Percentiles rank a stretch among this genome's conserved stretches.
These are phyloP conservation scores for Ophidiomyces ophidiicola DNA, from an alignment of 2,329 filamentous ascomycete genomes.

Conservation along the genomic window DNA sequence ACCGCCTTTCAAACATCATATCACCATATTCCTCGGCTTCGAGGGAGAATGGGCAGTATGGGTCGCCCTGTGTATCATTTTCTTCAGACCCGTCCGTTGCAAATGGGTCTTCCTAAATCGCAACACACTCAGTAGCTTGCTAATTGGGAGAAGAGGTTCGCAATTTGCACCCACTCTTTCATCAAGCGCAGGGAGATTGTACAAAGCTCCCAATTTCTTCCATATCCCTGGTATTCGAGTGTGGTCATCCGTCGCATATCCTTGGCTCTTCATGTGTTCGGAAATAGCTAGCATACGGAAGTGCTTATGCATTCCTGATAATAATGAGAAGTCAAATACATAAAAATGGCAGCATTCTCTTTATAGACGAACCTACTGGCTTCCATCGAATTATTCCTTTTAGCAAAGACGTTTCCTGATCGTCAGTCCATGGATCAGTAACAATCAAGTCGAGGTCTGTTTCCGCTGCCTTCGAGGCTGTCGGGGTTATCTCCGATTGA, in stretches of 20 bases:
- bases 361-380: constrained; percentile 61
- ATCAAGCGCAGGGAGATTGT: constrained; percentile 75
- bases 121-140: background rate
- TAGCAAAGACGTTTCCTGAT: constrained; percentile 84
- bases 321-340: background rate
- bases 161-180: constrained; percentile 54
- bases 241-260: constrained; percentile 58
- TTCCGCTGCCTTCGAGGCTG: constrained; percentile 23
- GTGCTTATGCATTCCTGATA: constrained; percentile 75
- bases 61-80: constrained; percentile 36
- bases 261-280: constrained; percentile 66
- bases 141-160: background rate
- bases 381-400: constrained; percentile 92
- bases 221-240: constrained; percentile 86
- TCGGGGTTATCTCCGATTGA: constrained; percentile 16
- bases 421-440: constrained; percentile 80
- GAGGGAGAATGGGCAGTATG: constrained; percentile 55
- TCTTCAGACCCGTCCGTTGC: constrained; percentile 48
- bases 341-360: no score
- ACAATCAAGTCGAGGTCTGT: constrained; percentile 37
- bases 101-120: constrained; percentile 41
- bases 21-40: constrained; percentile 40
- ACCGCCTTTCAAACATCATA: constrained; percentile 38
- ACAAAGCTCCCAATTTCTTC: constrained; percentile 70
- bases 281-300: constrained; percentile 83